phyloP scores from a whole-genome alignment of 2,329 filamentous ascomycete genomes.

The Talaromyces pinophilus region DNA sequence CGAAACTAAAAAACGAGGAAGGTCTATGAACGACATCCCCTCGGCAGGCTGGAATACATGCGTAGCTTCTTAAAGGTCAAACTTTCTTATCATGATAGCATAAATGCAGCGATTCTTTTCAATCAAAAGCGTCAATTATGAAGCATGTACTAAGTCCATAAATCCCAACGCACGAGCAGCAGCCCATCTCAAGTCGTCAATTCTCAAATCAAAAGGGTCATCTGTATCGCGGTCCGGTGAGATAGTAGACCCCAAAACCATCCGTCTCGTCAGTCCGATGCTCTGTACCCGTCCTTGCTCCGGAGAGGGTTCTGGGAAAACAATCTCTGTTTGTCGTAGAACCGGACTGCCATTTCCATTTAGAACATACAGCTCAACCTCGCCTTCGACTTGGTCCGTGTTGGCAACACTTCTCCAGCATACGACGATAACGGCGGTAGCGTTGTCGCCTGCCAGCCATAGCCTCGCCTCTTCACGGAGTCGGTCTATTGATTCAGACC shows the following conservation, averaged over 20 bases:
- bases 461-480: background rate
- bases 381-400: background rate
- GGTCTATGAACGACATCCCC: background rate
- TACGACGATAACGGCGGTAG: background rate
- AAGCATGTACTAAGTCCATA: background rate
- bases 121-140: background rate
- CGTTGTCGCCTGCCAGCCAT: background rate
- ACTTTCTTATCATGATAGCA: background rate
- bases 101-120: background rate
- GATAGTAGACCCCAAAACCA: background rate
- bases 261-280: background rate
- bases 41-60: background rate
- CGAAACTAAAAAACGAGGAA: background rate
- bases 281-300: background rate
- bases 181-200: background rate
- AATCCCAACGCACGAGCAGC: background rate
- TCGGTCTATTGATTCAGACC: background rate
- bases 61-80: background rate
- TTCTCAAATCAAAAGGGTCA: background rate
- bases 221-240: background rate
- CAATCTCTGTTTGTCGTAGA: background rate
- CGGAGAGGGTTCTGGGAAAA: background rate
- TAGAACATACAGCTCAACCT: background rate
- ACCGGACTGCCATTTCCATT: background rate
- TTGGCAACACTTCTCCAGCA: background rate